Base-by-base conservation (phyloP, 495 filamentous ascomycete species). In the Cenococcum geophilum region DNA sequence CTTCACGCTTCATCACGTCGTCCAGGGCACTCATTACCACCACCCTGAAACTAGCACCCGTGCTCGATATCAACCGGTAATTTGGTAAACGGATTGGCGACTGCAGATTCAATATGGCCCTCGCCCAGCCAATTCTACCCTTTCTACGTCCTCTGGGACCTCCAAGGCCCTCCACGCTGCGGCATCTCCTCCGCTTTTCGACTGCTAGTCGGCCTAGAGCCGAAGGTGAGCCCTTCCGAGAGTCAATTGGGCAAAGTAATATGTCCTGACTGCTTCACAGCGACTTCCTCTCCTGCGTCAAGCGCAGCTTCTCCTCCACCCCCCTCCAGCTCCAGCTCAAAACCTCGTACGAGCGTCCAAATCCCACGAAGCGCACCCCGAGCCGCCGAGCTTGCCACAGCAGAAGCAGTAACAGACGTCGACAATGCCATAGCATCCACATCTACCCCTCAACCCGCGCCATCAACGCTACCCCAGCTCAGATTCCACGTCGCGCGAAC, bases 401-500 rank as follows among this genome's bases (percentile, higher is more conserved):
- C 64, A 37, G 64, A 66, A 66, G 64, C 64, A 47, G 36, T 48
- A 12, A 66, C 60, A 37, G 64, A 66, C 55, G 55, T 60, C 48
- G 64, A 66, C 45, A 66, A 54, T 32, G 25, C 64, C 20, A 21
- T 52, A 53, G 42, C 48, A 1, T 61, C 32, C 59, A 32, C 36
- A 14, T 58, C 43, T 48, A 64, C 53, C 18, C 58, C 12, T 14
- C 49, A 34, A 16, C 50, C 32, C 1, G 8, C 58, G 57, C 60
- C 59, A 56, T 56, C 76, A 72, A 58, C 47, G 66, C 75, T 62
- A 70, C 71, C 59, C 76, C 78, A 80, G 43, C 43, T 69, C 64
- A 32, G 6, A 32, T 98, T 92, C 80, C 83, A 84, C 62, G 79
- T 98, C 57, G 75, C 77, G 55, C 87, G 88, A 51, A 92, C 89